These are phyloP conservation scores for Sugiyamaella paludigena DNA, from an alignment of 1,139 yeast genomes.

Conservation along the genomic window DNA sequence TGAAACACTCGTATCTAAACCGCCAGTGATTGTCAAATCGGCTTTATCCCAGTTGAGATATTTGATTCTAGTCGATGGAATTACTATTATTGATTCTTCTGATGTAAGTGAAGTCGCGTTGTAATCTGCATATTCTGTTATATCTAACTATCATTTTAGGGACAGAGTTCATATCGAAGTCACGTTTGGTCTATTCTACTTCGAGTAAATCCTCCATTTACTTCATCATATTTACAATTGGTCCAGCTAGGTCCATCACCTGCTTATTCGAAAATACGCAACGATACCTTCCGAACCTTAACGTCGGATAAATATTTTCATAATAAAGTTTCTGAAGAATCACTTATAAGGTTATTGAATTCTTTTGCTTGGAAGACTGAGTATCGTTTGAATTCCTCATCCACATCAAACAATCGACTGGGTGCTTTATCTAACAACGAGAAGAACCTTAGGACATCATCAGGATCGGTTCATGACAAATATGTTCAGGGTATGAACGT, in stretches of 20 bases:
- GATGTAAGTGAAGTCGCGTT: conserved; percentile 19
- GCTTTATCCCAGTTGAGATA: conserved; percentile 79
- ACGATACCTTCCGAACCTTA: conserved; percentile 84
- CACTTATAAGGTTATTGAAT: conserved; percentile 66
- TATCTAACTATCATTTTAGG: conserved; percentile 25
- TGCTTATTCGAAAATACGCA: conserved; percentile 67
- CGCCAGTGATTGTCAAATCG: conserved; percentile 63
- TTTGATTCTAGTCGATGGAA: conserved; percentile 73
- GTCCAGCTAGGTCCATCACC: conserved; percentile 57
- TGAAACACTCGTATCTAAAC: conserved; percentile 59
- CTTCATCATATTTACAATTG: conserved; percentile 53
- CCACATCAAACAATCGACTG: conserved; percentile 1
- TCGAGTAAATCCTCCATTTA: conserved; percentile 58
- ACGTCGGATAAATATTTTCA: conserved; percentile 71
- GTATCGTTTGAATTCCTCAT: not conserved
- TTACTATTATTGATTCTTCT: conserved; percentile 45
- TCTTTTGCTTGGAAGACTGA: conserved; percentile 59
- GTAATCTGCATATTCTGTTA: not conserved
- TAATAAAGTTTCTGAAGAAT: conserved; percentile 62
- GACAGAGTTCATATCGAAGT: conserved; percentile 61
- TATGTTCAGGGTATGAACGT: conserved; percentile 95
- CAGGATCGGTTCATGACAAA: conserved; percentile 19
- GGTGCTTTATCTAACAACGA: conserved; percentile 8
- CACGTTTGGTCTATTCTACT: conserved; percentile 82
- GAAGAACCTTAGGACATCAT: conserved; percentile 22